Evolutionary conservation across 225 moss, liverwort and hornwort species (phyloP).

Genomic region (Pseudisothecium myosuroides): DNA sequence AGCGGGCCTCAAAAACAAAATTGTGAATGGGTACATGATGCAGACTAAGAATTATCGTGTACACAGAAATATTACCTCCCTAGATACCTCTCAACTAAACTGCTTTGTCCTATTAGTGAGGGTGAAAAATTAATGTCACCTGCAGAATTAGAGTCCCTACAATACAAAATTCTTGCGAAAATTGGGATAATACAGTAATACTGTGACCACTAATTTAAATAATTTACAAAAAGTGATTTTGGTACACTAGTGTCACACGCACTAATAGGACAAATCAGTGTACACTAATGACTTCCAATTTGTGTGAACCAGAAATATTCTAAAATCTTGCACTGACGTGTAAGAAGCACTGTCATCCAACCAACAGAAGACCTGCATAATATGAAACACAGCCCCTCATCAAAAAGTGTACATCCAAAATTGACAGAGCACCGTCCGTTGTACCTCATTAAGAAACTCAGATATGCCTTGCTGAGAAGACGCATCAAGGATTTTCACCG

Average conservation of each 20-base stretch:
- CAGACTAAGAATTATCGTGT: neutral
- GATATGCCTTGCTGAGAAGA: constrained; percentile 35
- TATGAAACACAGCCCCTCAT: neutral
- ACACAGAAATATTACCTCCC: neutral
- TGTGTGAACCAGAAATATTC: neutral
- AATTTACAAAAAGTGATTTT: neutral
- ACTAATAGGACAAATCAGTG: neutral
- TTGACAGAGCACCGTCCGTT: neutral
- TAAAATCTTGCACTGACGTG: neutral
- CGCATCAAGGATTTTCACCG: constrained; percentile 42
- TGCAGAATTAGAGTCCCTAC: too few species aligned
- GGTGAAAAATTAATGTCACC: neutral
- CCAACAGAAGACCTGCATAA: neutral
- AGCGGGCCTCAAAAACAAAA: neutral
- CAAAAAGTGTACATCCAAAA: neutral
- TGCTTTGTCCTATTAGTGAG: neutral
- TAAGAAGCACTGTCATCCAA: neutral
- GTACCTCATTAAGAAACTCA: constrained; percentile 58
- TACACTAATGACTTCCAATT: neutral
- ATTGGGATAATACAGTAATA: neutral
- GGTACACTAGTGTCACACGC: neutral
- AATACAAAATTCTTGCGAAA: neutral
- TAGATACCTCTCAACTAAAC: neutral
- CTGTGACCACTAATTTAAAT: neutral
- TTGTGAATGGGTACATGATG: neutral